Evolutionary conservation across 257 asterid genomes (phyloP), one percentile per base, ranked within the genome.

Genomic region (Przewalskia tangutica): DNA sequence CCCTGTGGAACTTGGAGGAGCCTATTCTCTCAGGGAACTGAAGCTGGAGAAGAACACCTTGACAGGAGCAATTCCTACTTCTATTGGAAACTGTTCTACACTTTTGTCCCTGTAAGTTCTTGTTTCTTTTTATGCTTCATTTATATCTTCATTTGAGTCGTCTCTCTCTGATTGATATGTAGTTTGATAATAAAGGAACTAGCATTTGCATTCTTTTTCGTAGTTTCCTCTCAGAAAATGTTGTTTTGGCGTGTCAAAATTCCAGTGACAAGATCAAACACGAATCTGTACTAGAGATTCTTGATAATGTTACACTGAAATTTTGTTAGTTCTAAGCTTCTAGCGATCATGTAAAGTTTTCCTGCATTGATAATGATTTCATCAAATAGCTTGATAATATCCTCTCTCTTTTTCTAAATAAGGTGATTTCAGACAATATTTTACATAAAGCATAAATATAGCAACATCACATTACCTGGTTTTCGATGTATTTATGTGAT

Each of bases 1-100:
- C 55, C 97, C 97, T 67, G 66, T 54, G 46, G 97, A 89, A 83
- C 88, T 94, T 38, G 97, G 95, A 86, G 90, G 90, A 84, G 90
- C 89, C 36, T 66, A 73, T 9, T 85, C 91, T 83, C 90, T 92
- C 65, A 88, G 85, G 85, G 91, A 90, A 85, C 86, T 94, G 79
- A 86, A 83, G 68, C 87, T 92, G 56, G 92, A 86, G 79, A 90
- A 86, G 82, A 94, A 94, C 79, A 77, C 84, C 20, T 86, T 94
- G 84, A 86, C 63, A 2, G 97, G 97, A 59, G 80, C 76, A 82
- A 90, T 94, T 83, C 97, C 97, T 38, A 53, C 70, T 18, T 91
- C 98, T 54, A 86, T 94, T 12, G 91, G 89, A 84, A 86, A 91
- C 77, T 93, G 97, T 85, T 80, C 88, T 42, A 64, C 87, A 44